A percentile compares a stretch with the other conserved stretches of the same genome.
Conservation (phyloP, 176 grass and related monocot species). For the Rhynchospora tenuis region DNA sequence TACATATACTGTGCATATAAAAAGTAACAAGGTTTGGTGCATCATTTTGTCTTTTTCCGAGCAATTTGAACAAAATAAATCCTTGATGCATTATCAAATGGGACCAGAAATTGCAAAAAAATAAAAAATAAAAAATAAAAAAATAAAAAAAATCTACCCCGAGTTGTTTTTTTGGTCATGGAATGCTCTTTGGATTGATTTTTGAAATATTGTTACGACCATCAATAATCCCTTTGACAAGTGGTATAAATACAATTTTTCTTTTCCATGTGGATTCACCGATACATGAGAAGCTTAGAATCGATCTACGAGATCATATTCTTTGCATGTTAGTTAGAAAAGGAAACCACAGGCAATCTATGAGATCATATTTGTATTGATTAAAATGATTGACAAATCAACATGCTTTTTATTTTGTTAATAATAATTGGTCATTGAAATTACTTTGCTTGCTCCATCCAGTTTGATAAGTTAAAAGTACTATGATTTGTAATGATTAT, state of each 20-base stretch:
- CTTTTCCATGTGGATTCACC: background rate
- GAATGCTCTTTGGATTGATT: background rate
- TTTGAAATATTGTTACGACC: background rate
- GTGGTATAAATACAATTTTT: background rate
- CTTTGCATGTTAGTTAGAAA: too few relatives aligned
- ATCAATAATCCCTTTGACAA: background rate
- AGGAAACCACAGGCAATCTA: background rate
- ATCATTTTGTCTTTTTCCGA: constrained; percentile 1
- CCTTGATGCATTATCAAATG: background rate
- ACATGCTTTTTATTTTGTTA: background rate
- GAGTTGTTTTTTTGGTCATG: background rate
- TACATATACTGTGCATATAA: background rate
- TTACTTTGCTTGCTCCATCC: background rate
- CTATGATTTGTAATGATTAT: background rate
- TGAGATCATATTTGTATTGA: background rate
- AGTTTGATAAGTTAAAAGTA: background rate
- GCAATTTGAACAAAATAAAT: background rate
- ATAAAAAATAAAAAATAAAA: too few relatives aligned
- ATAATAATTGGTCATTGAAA: background rate
- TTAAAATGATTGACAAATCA: background rate
- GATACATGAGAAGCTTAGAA: background rate
- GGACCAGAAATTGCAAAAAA: background rate
- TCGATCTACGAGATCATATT: too few relatives aligned
- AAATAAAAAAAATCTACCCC: background rate
- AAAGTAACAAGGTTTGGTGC: background rate